A percentile compares a stretch with the other conserved stretches of the same genome.
These are phyloP conservation scores for Begonia loranthoides DNA, from an alignment of 306 rosid genomes.

Conservation along the genomic window DNA sequence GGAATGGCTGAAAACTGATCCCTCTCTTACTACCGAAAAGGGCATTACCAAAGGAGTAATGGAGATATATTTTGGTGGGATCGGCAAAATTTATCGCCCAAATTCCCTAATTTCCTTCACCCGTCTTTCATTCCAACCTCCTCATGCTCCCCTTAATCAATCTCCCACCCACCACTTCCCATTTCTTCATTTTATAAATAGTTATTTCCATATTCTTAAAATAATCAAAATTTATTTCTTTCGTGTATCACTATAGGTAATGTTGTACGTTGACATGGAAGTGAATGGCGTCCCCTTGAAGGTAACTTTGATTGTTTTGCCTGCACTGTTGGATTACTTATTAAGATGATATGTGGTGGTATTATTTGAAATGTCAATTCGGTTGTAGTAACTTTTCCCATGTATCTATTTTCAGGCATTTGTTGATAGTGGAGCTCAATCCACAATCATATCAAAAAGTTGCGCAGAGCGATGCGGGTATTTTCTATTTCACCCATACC, in stretches of 20 bases:
- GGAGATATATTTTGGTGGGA: too few relatives aligned
- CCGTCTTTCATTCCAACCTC: too few relatives aligned
- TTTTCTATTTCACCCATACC: not conserved
- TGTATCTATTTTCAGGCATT: slow-evolving; percentile 51
- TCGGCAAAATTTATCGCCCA: too few relatives aligned
- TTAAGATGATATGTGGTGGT: too few relatives aligned
- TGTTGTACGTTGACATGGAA: slow-evolving; percentile 98
- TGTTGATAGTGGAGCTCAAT: slow-evolving; percentile 98
- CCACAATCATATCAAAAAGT: slow-evolving; percentile 91
- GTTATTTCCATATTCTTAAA: not conserved
- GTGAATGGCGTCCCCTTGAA: slow-evolving; percentile 90
- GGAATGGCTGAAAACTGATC: too few relatives aligned
- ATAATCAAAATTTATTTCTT: slow-evolving; percentile 1
- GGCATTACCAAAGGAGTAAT: too few relatives aligned
- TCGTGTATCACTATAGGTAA: slow-evolving; percentile 35
- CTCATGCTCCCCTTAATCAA: too few relatives aligned
- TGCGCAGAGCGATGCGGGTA: slow-evolving; percentile 98
- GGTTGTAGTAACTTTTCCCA: not conserved
- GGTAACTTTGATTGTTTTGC: slow-evolving; percentile 30
- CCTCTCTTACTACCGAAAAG: too few relatives aligned
- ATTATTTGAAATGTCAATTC: too few relatives aligned
- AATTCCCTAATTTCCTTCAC: too few relatives aligned
- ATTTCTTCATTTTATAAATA: too few relatives aligned
- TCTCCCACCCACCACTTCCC: too few relatives aligned
- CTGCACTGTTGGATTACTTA: not conserved